phyloP scores from a whole-genome alignment of 495 filamentous ascomycete species.

The Penicillium daleae region DNA sequence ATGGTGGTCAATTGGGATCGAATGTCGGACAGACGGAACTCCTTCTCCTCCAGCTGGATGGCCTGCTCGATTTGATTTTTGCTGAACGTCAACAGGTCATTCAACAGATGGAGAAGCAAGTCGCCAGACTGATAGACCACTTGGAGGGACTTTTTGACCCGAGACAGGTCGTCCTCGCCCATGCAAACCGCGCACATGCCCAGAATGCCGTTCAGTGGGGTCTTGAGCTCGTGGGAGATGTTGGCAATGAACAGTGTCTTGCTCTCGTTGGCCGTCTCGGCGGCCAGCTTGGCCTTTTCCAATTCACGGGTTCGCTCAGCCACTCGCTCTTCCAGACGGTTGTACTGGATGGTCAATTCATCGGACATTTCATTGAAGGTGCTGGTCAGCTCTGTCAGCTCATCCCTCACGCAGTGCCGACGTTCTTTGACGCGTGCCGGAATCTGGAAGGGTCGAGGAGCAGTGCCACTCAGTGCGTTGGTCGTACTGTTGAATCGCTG shows the following conservation, averaged over 20 bases:
- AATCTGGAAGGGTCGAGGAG: slow-evolving; percentile 65
- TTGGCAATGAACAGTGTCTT: slow-evolving; percentile 96
- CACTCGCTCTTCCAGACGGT: slow-evolving; percentile 80
- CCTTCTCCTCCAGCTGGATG: slow-evolving; percentile 77
- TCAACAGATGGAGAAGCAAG: slow-evolving; percentile 82
- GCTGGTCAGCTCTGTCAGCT: slow-evolving; percentile 81
- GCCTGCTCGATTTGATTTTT: slow-evolving; percentile 90
- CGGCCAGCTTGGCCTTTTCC: slow-evolving; percentile 86
- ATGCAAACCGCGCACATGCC: slow-evolving; percentile 93
- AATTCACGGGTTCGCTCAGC: slow-evolving; percentile 79
- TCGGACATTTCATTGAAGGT: slow-evolving; percentile 96
- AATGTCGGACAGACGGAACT: slow-evolving; percentile 81
- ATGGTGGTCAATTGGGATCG: slow-evolving; percentile 78
- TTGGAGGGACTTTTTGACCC: slow-evolving; percentile 79
- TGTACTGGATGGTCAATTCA: slow-evolving; percentile 84
- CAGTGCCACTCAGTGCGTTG: background rate
- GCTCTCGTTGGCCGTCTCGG: slow-evolving; percentile 90
- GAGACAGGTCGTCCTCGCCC: slow-evolving; percentile 77
- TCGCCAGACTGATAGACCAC: slow-evolving; percentile 92
- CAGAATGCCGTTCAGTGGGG: slow-evolving; percentile 88
- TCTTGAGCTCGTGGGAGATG: slow-evolving; percentile 93
- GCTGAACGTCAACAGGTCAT: slow-evolving; percentile 87
- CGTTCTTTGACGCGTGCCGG: slow-evolving; percentile 77
- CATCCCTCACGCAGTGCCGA: slow-evolving; percentile 78
- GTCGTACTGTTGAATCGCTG: slow-evolving; percentile 20